These are phyloP conservation scores for Globisporangium parvum DNA, from an alignment of 352 stramenopile genomes.

Conservation along the genomic window DNA sequence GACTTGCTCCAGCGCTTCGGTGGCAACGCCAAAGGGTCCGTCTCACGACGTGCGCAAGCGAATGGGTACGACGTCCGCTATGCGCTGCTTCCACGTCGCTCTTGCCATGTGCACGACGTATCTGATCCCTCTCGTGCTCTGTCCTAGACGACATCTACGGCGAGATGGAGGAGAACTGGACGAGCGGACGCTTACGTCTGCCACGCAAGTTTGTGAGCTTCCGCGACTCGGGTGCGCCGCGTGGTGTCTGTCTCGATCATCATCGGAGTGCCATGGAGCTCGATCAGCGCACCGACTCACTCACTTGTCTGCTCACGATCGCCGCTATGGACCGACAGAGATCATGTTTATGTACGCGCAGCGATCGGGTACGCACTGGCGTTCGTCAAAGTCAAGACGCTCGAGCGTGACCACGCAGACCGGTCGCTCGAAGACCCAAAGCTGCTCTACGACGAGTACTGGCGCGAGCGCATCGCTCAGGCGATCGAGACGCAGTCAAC, in stretches of 20 bases:
- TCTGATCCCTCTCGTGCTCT: no score
- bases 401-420: slow-evolving; percentile 38
- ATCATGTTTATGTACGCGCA: slow-evolving; percentile 72
- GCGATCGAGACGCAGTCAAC: slow-evolving; percentile 22
- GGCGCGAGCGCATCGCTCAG: slow-evolving; percentile 21
- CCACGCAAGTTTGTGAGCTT: slow-evolving; percentile 68
- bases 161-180: slow-evolving; percentile 54
- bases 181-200: slow-evolving; percentile 40
- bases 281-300: not conserved
- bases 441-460: slow-evolving; percentile 16
- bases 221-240: slow-evolving; percentile 36
- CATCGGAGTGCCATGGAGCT: no score
- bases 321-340: slow-evolving; percentile 21
- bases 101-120: no score
- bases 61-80: slow-evolving; percentile 26
- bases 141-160: slow-evolving; percentile 51
- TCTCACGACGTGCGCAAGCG: slow-evolving; percentile 37
- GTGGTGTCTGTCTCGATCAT: not conserved
- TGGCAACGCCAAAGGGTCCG: slow-evolving; percentile 8
- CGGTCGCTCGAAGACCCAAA: slow-evolving; percentile 20
- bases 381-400: slow-evolving; percentile 47
- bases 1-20: slow-evolving; percentile 2
- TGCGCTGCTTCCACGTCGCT: not conserved
- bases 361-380: slow-evolving; percentile 59
- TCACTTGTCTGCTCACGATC: not conserved